Percentiles rank a stretch among this genome's conserved stretches.
Conservation (phyloP, 2,329 filamentous ascomycete species). For the Colletotrichum gloeosporioides region DNA sequence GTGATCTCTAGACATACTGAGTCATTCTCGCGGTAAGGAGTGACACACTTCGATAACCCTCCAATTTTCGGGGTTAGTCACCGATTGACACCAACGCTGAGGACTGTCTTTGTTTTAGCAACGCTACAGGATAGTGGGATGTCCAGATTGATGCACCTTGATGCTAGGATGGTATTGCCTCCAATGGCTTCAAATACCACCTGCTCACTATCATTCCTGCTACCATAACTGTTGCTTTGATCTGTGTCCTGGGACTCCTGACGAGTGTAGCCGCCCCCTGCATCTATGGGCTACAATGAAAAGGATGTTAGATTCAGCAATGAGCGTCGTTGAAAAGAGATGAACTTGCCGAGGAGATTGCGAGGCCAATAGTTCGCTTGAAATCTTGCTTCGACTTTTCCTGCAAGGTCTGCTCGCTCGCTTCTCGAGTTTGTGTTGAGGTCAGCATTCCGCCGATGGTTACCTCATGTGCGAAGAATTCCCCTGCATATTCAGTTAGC, state of each 20-base stretch:
- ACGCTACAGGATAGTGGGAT: too few species aligned
- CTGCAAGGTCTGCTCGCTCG: not conserved
- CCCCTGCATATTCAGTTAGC: not conserved
- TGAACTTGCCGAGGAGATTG: not conserved
- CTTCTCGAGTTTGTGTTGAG: not conserved
- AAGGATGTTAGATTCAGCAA: not conserved
- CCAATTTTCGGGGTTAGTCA: not conserved
- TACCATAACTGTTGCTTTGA: not conserved
- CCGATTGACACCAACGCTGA: not conserved
- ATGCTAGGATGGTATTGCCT: conserved; percentile 7
- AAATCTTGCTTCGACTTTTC: not conserved
- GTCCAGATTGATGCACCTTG: not conserved
- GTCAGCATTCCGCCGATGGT: not conserved
- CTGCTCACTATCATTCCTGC: not conserved
- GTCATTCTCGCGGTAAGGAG: not conserved
- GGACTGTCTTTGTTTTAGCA: not conserved
- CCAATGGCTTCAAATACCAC: conserved; percentile 7
- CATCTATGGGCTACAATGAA: not conserved
- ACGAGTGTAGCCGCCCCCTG: not conserved
- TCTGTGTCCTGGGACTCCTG: not conserved
- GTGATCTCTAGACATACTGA: not conserved
- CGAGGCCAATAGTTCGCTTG: not conserved
- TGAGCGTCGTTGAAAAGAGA: not conserved
- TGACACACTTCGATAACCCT: not conserved
- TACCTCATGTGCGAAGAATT: conserved; percentile 4